These are phyloP conservation scores for Chlorella sp. DNA, from an alignment of 139 green algal species.

Conservation along the genomic window DNA sequence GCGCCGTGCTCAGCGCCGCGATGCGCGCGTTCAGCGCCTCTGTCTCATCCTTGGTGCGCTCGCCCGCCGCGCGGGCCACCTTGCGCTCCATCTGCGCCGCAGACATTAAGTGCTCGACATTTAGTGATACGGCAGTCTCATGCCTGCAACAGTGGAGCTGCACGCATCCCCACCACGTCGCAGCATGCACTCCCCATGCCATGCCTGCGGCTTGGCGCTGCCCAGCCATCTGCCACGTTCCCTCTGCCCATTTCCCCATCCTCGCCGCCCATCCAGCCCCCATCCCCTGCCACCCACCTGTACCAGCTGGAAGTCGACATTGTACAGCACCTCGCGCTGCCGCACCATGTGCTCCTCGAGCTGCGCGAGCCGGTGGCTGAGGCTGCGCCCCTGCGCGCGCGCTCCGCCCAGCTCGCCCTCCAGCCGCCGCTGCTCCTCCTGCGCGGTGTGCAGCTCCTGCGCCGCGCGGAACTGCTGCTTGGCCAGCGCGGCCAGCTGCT, in stretches of 20 bases:
- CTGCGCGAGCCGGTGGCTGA: constrained; percentile 14
- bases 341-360: constrained; percentile 56
- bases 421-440: constrained; percentile 6
- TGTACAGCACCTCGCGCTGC: constrained; percentile 89
- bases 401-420: constrained; percentile 6
- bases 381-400: constrained; percentile 20
- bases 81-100: constrained; percentile 85
- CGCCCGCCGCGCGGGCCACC: constrained; percentile 72
- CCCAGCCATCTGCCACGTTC: no score
- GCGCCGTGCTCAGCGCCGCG: constrained; percentile 52
- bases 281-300: no score
- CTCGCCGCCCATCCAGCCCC: no score
- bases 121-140: no score
- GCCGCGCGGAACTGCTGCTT: constrained; percentile 21
- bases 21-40: constrained; percentile 70
- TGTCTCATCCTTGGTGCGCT: constrained; percentile 81
- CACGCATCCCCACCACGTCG: no score
- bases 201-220: no score
- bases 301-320: constrained; percentile 80
- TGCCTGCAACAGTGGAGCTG: no score
- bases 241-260: no score
- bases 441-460: constrained; percentile 12
- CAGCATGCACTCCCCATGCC: no score
- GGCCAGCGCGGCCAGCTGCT: constrained; percentile 5
- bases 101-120: no score